Percentiles rank a stretch among this genome's conserved stretches.
phyloP scores from a whole-genome alignment of 2,329 filamentous ascomycete species.

The Penicillium palitans region DNA sequence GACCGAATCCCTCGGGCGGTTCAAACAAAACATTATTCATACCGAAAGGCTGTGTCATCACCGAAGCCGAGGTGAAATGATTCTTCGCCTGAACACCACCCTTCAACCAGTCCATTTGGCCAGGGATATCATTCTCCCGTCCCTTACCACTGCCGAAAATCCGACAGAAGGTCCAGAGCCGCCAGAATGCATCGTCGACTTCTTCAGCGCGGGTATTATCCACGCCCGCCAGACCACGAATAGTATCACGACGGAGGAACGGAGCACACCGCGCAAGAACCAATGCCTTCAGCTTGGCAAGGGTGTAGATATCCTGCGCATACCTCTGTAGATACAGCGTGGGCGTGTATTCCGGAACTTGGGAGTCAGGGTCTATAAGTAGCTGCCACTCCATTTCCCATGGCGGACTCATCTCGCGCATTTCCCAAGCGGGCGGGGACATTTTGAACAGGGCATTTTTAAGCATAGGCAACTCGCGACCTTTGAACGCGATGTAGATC shows the following conservation, averaged over 20 bases:
- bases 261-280: slow-evolving; percentile 58
- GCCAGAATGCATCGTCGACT: slow-evolving; percentile 64
- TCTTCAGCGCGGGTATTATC: slow-evolving; percentile 50
- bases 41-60: slow-evolving; percentile 52
- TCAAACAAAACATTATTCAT: slow-evolving; percentile 57
- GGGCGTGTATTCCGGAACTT: slow-evolving; percentile 56
- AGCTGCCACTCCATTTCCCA: slow-evolving; percentile 45
- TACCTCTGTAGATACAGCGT: slow-evolving; percentile 54
- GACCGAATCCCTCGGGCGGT: slow-evolving; percentile 58
- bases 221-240: slow-evolving; percentile 53
- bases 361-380: slow-evolving; percentile 47
- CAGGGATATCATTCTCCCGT: slow-evolving; percentile 59
- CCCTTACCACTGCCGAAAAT: slow-evolving; percentile 61
- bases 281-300: slow-evolving; percentile 56
- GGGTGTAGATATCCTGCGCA: slow-evolving; percentile 54
- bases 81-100: slow-evolving; percentile 55
- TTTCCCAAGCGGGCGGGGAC: slow-evolving; percentile 61
- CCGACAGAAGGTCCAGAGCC: slow-evolving; percentile 66
- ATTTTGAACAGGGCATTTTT: slow-evolving; percentile 53
- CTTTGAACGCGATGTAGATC: slow-evolving; percentile 60
- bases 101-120: slow-evolving; percentile 64
- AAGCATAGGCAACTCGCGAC: slow-evolving; percentile 56
- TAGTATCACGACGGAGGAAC: slow-evolving; percentile 58
- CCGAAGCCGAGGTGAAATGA: slow-evolving; percentile 42
- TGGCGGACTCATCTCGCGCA: slow-evolving; percentile 58